Evolutionary conservation across 345 rosid genomes (phyloP), one percentile per base, ranked within the genome.

Genomic region (Punica granatum): DNA sequence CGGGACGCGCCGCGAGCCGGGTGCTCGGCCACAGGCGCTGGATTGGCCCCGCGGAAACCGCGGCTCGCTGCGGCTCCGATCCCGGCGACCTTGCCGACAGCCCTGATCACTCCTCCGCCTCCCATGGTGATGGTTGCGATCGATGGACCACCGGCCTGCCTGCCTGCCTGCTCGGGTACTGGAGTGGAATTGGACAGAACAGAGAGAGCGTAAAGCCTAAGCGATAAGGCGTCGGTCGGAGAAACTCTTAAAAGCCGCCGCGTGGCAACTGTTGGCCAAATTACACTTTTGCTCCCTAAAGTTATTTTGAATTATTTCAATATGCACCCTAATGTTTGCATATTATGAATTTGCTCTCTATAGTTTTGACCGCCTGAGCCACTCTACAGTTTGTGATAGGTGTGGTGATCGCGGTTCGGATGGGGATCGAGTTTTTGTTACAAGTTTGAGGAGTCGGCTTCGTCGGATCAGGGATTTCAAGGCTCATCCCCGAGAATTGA

Each of bases 21-120:
- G 16, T 63, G 66, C 66, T 63, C 66, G 26, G 49, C 66, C 31
- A 30, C 19, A 12, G 66, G 49, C 18, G 48, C 48, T 28, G 48
- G 43, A 9, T 25, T 26, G 32, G 19, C 32, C 19, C 66, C 66
- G 66, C 49, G 49, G 14, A 63, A 5, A 25, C 49, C 49, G 32
- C 46, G 66, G 49, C 19, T 63, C 16, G 31, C 66, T 19, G 66
- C 42, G 19, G 61, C 61, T 26, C 61, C 61, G 66, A 63, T 63
- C 19, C 66, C 66, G 66, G 66, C 43, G 26, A 63, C 49, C 66
- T 37, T 63, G 49, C 66, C 66, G 32, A 36, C 66, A 6, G 66
- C 35, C 31, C 66, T 37, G 66, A 63, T 63, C 32, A 63, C 32
- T 36, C 65, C 65, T 7, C 66, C 66, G 32, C 66, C 66, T 39